Conservation (phyloP, 2,329 filamentous ascomycete genomes). For the Hymenoscyphus fructigenus region DNA sequence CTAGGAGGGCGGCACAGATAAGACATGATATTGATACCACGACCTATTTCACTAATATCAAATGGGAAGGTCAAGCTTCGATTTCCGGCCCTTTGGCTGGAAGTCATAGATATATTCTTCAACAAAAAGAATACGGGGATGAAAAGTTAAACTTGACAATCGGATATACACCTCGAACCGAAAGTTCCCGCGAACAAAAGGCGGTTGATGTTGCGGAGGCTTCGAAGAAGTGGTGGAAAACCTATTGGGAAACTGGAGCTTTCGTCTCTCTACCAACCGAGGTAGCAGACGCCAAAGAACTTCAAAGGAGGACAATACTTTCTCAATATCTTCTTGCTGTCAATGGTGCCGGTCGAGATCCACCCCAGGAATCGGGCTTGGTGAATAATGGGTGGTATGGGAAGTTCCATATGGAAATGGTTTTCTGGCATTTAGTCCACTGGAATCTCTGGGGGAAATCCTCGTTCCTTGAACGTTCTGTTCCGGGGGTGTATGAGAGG, state of each 20-base stretch:
- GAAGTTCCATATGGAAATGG: slow-evolving; percentile 47
- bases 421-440: slow-evolving; percentile 44
- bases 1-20: slow-evolving; percentile 34
- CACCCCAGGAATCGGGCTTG: slow-evolving; percentile 45
- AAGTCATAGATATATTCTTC: slow-evolving; percentile 29
- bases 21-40: slow-evolving; percentile 41
- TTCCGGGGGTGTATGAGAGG: slow-evolving; percentile 40
- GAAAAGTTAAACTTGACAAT: slow-evolving; percentile 18
- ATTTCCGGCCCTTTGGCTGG: slow-evolving; percentile 18
- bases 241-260: slow-evolving; percentile 40
- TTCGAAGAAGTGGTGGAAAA: slow-evolving; percentile 24
- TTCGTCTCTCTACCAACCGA: slow-evolving; percentile 44
- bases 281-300: slow-evolving; percentile 41
- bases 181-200: slow-evolving; percentile 10
- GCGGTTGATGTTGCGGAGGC: slow-evolving; percentile 4
- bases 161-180: slow-evolving; percentile 16
- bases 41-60: slow-evolving; percentile 38
- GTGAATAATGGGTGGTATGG: slow-evolving; percentile 50
- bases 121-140: slow-evolving; percentile 8
- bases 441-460: slow-evolving; percentile 43
- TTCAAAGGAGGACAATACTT: slow-evolving; percentile 45
- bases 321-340: slow-evolving; percentile 47
- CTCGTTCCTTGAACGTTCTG: slow-evolving; percentile 39
- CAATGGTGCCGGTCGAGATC: slow-evolving; percentile 42
- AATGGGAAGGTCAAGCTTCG: slow-evolving; percentile 23